These are phyloP conservation scores for Cokeromyces recurvatus DNA, from an alignment of 371 early-diverging fungal genomes.

Conservation along the genomic window DNA sequence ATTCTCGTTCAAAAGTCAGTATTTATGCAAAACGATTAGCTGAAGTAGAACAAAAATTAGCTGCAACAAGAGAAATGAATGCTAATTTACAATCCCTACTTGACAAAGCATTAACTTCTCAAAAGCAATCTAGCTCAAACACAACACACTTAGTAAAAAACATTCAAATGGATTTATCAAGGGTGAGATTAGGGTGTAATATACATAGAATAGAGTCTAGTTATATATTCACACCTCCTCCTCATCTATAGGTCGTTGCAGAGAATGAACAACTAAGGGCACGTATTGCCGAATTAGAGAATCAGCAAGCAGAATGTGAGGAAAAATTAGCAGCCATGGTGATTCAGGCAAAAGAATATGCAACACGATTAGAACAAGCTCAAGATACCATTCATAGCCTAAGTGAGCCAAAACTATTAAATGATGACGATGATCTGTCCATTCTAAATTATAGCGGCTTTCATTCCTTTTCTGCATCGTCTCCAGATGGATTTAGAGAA, in stretches of 20 bases:
- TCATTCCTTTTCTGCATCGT: constrained; percentile 21
- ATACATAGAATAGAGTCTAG: neutral
- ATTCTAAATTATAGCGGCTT: constrained; percentile 12
- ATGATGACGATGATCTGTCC: constrained; percentile 50
- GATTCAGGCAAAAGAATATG: constrained; percentile 62
- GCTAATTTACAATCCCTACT: constrained; percentile 51
- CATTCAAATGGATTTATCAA: constrained; percentile 59
- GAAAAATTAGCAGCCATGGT: constrained; percentile 58
- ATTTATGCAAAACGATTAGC: constrained; percentile 60
- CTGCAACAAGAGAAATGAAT: constrained; percentile 59
- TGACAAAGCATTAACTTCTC: constrained; percentile 53
- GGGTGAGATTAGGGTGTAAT: no score
- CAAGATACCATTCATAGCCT: constrained; percentile 61
- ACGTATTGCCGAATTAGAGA: constrained; percentile 59
- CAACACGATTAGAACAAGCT: constrained; percentile 57
- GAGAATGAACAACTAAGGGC: constrained; percentile 59
- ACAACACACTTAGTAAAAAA: constrained; percentile 59
- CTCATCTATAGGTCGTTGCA: constrained; percentile 44
- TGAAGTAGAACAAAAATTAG: constrained; percentile 62
- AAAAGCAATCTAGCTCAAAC: constrained; percentile 57
- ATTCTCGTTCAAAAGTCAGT: constrained; percentile 55
- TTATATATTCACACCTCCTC: no score
- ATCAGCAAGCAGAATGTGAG: constrained; percentile 57
- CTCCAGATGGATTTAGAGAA: constrained; percentile 29
- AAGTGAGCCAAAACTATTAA: constrained; percentile 41